A percentile compares a stretch with the other conserved stretches of the same genome.
Conservation (phyloP, 352 stramenopile genomes). For the Globisporangium emineosum region DNA sequence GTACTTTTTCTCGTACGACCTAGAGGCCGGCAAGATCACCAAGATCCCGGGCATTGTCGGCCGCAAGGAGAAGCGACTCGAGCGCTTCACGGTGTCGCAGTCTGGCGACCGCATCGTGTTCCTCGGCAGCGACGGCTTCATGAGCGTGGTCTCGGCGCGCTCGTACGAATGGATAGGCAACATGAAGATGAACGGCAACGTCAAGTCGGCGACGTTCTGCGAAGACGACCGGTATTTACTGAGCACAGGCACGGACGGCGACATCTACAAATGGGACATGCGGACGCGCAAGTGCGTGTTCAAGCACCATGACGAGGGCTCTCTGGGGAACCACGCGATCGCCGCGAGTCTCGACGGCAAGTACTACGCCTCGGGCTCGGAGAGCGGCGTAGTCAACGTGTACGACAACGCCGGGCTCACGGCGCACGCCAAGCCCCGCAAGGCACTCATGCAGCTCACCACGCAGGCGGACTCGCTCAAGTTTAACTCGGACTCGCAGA, state of each 20-base stretch:
- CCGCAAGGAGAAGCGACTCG: constrained; percentile 90
- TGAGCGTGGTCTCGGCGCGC: constrained; percentile 90
- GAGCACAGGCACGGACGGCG: constrained; percentile 92
- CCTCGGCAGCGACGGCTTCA: constrained; percentile 93
- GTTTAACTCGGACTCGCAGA: constrained; percentile 93
- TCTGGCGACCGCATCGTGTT: constrained; percentile 92
- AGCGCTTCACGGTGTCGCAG: constrained; percentile 89
- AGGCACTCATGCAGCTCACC: constrained; percentile 97
- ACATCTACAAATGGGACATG: constrained; percentile 97
- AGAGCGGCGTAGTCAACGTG: constrained; percentile 97
- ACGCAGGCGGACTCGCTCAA: constrained; percentile 87
- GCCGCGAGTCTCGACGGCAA: constrained; percentile 61
- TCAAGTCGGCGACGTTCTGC: constrained; percentile 89
- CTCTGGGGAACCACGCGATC: constrained; percentile 78
- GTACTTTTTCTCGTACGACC: constrained; percentile 97
- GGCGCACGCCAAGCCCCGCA: constrained; percentile 67
- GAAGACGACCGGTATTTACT: constrained; percentile 91
- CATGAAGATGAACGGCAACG: constrained; percentile 97
- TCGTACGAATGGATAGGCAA: constrained; percentile 92
- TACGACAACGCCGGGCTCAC: constrained; percentile 85
- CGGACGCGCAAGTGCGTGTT: constrained; percentile 80
- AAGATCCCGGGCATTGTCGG: constrained; percentile 89
- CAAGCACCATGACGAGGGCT: constrained; percentile 83
- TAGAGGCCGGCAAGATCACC: constrained; percentile 88
- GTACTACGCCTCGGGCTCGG: constrained; percentile 90